Conservation (phyloP, 129 eudicot genomes). For the Cynara cardunculus region DNA sequence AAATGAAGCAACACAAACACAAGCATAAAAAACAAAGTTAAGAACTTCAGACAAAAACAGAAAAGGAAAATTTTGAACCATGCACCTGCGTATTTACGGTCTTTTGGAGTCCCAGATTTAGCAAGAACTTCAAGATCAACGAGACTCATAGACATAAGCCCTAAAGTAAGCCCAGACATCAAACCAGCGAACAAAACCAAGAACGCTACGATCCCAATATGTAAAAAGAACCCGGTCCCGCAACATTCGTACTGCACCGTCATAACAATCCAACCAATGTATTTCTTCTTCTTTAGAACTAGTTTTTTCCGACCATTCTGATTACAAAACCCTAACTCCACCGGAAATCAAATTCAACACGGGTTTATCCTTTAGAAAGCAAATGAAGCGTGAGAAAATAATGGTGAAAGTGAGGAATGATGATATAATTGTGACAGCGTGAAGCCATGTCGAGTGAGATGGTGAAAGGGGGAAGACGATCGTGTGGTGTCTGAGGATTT, state of each 20-base stretch:
- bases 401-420: not conserved
- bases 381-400: not conserved
- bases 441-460: constrained; percentile 10
- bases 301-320: not conserved
- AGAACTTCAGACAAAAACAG: too few species aligned
- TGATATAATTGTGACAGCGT: not conserved
- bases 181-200: constrained; percentile 79
- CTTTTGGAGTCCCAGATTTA: constrained; percentile 85
- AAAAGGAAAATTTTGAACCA: not conserved
- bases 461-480: not conserved
- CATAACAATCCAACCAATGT: constrained; percentile 24
- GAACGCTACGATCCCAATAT: constrained; percentile 47
- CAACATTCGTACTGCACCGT: constrained; percentile 65
- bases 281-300: not conserved
- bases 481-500: constrained; percentile 26
- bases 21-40: not conserved
- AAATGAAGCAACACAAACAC: not conserved
- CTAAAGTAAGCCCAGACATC: constrained; percentile 96
- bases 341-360: not conserved
- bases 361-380: not conserved
- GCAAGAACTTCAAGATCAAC: constrained; percentile 98
- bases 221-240: constrained; percentile 46
- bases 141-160: constrained; percentile 95
- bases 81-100: constrained; percentile 68
- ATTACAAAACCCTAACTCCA: constrained; percentile 7